These are phyloP conservation scores for Cladophialophora bantiana DNA, from an alignment of 2,329 filamentous ascomycete species.

Conservation along the genomic window DNA sequence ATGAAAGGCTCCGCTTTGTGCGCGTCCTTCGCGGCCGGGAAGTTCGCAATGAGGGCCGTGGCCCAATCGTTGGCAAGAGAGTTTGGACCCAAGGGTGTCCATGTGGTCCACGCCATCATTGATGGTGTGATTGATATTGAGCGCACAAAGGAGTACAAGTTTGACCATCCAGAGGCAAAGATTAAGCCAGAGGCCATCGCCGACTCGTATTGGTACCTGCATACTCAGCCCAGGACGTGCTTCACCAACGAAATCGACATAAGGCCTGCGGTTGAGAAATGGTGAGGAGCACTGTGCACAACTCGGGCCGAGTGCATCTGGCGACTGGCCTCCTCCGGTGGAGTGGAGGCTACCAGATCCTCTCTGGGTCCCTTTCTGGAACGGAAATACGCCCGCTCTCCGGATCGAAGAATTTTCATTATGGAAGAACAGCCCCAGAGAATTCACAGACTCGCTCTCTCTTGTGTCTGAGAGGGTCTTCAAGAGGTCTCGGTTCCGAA, in stretches of 20 bases:
- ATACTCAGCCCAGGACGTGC: constrained; percentile 77
- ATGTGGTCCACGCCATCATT: constrained; percentile 81
- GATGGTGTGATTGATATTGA: constrained; percentile 87
- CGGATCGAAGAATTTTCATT: neutral
- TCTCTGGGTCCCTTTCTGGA: neutral
- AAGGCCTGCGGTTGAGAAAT: constrained; percentile 79
- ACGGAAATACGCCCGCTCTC: neutral
- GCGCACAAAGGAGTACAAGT: constrained; percentile 67
- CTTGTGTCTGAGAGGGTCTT: neutral
- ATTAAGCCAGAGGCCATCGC: constrained; percentile 81
- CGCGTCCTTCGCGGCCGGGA: constrained; percentile 75
- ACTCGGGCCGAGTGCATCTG: constrained; percentile 1
- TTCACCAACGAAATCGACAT: constrained; percentile 68
- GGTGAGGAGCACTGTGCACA: constrained; percentile 55
- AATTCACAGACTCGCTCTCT: constrained; percentile 1
- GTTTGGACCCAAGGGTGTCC: constrained; percentile 83
- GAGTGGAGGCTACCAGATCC: neutral
- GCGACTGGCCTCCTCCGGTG: neutral
- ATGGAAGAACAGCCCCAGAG: neutral
- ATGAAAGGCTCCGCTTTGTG: constrained; percentile 74
- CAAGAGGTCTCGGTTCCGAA: neutral
- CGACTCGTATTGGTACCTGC: constrained; percentile 83
- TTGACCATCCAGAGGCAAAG: constrained; percentile 68
- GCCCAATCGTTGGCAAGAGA: constrained; percentile 79
- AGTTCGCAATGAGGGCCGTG: constrained; percentile 78